Conservation (phyloP, 805 yeast genomes). For the Candida ponderosae region DNA sequence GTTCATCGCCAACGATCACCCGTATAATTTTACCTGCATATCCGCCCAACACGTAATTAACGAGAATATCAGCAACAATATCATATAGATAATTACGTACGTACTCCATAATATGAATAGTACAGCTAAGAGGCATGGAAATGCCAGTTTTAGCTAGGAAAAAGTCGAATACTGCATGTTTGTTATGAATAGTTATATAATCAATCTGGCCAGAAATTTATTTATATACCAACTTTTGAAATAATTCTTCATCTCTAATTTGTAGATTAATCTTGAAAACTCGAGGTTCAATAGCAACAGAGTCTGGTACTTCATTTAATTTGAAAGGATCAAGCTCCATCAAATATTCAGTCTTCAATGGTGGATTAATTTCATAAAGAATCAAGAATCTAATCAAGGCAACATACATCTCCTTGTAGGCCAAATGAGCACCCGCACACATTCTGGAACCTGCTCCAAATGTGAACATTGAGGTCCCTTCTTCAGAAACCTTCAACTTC, state of each 20-base stretch:
- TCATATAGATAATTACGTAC: too few relatives aligned
- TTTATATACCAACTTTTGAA: constrained; percentile 1
- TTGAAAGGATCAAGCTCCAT: constrained; percentile 46
- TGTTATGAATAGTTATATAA: too few relatives aligned
- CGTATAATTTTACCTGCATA: too few relatives aligned
- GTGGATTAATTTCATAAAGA: constrained; percentile 39
- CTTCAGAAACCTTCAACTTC: constrained; percentile 4
- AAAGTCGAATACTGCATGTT: too few relatives aligned
- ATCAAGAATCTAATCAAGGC: constrained; percentile 45
- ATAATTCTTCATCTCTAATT: constrained; percentile 20
- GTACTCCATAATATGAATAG: too few relatives aligned
- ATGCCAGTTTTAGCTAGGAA: too few relatives aligned
- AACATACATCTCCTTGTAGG: constrained; percentile 57
- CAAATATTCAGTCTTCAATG: constrained; percentile 20
- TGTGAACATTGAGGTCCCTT: constrained; percentile 30
- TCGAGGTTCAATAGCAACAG: constrained; percentile 58
- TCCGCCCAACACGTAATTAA: too few relatives aligned
- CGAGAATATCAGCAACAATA: too few relatives aligned
- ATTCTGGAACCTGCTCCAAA: constrained; percentile 68
- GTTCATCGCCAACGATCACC: too few relatives aligned
- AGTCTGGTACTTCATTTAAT: constrained; percentile 43
- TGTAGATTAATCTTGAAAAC: constrained; percentile 27
- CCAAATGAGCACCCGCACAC: constrained; percentile 65
- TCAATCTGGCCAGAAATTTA: too few relatives aligned
- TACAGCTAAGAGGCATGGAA: too few relatives aligned